Conservation (phyloP, 768 basidiomycete species). For the Tephrocybe sp. region DNA sequence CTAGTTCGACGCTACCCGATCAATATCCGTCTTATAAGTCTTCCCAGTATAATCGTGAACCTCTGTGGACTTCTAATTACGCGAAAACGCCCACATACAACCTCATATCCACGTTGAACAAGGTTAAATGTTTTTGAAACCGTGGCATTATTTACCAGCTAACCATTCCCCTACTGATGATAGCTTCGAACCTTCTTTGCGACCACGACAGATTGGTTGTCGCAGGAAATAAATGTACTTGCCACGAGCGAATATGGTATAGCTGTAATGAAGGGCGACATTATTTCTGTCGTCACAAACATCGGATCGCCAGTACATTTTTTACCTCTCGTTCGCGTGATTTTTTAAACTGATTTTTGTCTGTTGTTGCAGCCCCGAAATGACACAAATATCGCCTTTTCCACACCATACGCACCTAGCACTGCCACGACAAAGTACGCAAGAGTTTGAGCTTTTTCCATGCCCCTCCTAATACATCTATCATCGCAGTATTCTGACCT, state of each 20-base stretch:
- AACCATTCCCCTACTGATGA: neutral
- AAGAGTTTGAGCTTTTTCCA: neutral
- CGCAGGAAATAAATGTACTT: conserved; percentile 50
- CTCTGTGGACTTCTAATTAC: conserved; percentile 71
- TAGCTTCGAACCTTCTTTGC: conserved; percentile 67
- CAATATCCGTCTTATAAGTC: neutral
- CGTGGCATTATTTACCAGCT: neutral
- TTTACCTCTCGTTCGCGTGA: too few relatives aligned
- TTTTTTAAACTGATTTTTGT: neutral
- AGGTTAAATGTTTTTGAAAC: conserved; percentile 31
- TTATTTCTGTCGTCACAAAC: conserved; percentile 64
- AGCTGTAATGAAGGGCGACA: conserved; percentile 62
- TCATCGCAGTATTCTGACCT: conserved; percentile 53
- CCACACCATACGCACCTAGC: conserved; percentile 47
- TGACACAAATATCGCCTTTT: conserved; percentile 50
- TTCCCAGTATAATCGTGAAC: conserved; percentile 66
- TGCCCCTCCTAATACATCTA: neutral
- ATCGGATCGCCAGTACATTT: conserved; percentile 66
- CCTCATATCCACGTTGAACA: conserved; percentile 58
- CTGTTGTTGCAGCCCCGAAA: conserved; percentile 47
- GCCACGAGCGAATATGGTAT: conserved; percentile 48
- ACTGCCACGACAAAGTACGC: conserved; percentile 58
- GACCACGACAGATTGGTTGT: conserved; percentile 53
- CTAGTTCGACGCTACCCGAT: neutral
- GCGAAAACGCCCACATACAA: conserved; percentile 55